phyloP scores from a whole-genome alignment of 1,284 basidiomycete genomes.

The Kwoniella shivajii region DNA sequence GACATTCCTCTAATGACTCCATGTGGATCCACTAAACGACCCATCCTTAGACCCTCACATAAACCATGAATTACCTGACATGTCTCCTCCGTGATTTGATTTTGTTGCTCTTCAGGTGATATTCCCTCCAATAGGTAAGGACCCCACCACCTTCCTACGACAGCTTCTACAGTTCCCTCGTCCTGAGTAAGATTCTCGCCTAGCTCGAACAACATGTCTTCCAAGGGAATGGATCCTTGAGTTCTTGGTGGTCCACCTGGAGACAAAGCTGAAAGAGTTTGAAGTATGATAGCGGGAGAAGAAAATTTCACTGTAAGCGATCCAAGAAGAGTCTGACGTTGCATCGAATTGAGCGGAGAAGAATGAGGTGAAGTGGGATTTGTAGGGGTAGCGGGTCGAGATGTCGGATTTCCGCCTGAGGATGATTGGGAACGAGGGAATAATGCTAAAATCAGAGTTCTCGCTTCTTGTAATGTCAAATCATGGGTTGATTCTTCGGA shows the following conservation, averaged over 20 bases:
- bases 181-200: constrained; percentile 53
- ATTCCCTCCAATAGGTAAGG: constrained; percentile 37
- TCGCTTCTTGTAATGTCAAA: constrained; percentile 48
- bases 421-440: constrained; percentile 40
- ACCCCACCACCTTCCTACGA: constrained; percentile 53
- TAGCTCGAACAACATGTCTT: constrained; percentile 54
- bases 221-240: constrained; percentile 44
- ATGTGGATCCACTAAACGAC: constrained; percentile 51
- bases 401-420: constrained; percentile 22
- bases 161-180: constrained; percentile 49
- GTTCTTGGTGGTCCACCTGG: constrained; percentile 48
- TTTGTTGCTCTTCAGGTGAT: constrained; percentile 22
- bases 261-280: constrained; percentile 48
- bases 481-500: too few species aligned
- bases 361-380: constrained; percentile 49
- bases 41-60: constrained; percentile 48
- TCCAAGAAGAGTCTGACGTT: constrained; percentile 44
- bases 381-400: constrained; percentile 46
- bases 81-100: constrained; percentile 43
- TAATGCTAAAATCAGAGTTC: constrained; percentile 47
- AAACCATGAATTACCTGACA: constrained; percentile 41
- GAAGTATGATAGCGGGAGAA: constrained; percentile 51
- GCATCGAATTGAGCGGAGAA: constrained; percentile 44
- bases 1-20: constrained; percentile 66
- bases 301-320: constrained; percentile 52